A percentile compares a stretch with the other conserved stretches of the same genome.
Conservation (phyloP, 139 green algal species). For the Chlorella sp. region DNA sequence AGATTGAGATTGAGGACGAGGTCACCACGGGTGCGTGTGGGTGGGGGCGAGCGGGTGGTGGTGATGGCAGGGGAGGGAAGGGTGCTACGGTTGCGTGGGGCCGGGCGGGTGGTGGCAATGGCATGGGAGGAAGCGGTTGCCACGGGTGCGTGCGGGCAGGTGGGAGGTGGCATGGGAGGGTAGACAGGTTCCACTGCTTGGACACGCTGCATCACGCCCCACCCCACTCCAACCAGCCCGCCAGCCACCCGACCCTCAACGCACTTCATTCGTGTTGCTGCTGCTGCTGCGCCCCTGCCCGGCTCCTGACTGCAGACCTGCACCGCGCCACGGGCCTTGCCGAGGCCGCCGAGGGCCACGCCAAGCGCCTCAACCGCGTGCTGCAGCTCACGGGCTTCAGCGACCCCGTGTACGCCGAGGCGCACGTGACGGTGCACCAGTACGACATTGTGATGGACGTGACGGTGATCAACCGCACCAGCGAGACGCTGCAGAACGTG, state of each 20-base stretch:
- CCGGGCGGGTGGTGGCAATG: no score
- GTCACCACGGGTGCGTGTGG: slow-evolving; percentile 45
- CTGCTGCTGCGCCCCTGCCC: no score
- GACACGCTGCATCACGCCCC: no score
- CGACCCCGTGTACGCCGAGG: slow-evolving; percentile 96
- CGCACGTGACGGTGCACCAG: slow-evolving; percentile 90
- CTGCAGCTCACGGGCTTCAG: slow-evolving; percentile 95
- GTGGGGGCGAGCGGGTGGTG: no score
- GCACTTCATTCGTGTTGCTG: no score
- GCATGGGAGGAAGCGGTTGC: no score
- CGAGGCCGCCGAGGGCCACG: slow-evolving; percentile 34
- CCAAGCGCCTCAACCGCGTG: slow-evolving; percentile 73
- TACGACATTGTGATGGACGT: slow-evolving; percentile 99
- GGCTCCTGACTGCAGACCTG: no score
- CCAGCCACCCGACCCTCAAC: no score
- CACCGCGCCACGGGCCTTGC: slow-evolving; percentile 69
- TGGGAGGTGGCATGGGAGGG: no score
- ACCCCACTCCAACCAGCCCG: no score
- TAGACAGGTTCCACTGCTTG: no score
- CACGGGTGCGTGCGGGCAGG: no score
- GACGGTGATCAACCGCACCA: slow-evolving; percentile 52
- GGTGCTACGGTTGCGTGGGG: neutral
- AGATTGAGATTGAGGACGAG: slow-evolving; percentile 89
- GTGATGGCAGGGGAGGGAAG: neutral
- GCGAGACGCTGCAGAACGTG: slow-evolving; percentile 79